phyloP scores from a whole-genome alignment of 1,139 yeast species.

The Debaryomycetaceae sp. region DNA sequence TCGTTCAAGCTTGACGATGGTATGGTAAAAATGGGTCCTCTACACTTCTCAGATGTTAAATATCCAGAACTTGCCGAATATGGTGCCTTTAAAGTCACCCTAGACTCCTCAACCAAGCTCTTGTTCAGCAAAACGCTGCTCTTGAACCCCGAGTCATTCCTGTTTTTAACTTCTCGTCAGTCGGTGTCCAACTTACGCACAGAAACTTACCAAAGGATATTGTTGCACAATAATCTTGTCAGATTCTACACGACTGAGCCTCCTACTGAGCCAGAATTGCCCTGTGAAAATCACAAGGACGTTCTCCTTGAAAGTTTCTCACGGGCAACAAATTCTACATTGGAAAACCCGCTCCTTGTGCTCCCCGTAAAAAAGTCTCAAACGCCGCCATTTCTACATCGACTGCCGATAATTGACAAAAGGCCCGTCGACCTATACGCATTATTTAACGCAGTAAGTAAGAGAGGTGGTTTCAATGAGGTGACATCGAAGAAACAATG shows the following conservation, averaged over 20 bases:
- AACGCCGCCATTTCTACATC: constrained; percentile 5
- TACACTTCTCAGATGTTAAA: constrained; percentile 38
- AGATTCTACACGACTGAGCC: constrained; percentile 15
- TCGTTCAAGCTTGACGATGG: constrained; percentile 32
- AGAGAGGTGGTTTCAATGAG: constrained; percentile 47
- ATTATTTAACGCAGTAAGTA: constrained; percentile 37
- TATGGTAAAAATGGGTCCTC: constrained; percentile 37
- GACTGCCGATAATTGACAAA: constrained; percentile 47
- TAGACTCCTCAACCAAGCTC: constrained; percentile 32
- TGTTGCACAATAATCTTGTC: constrained; percentile 20
- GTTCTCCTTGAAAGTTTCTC: neutral
- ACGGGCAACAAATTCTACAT: neutral
- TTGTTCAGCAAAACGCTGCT: constrained; percentile 26
- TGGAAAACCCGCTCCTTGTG: neutral
- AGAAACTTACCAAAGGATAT: constrained; percentile 19
- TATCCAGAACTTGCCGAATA: constrained; percentile 34
- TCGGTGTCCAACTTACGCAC: constrained; percentile 18
- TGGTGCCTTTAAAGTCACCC: constrained; percentile 70
- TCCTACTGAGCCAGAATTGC: constrained; percentile 1
- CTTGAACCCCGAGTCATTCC: constrained; percentile 33
- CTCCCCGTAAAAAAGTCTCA: constrained; percentile 4
- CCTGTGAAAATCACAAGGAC: neutral
- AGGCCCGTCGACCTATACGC: constrained; percentile 45
- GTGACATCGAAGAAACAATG: constrained; percentile 49
- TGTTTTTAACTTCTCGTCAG: constrained; percentile 41